A percentile compares a stretch with the other conserved stretches of the same genome.
These are phyloP conservation scores for Coemansia asiatica DNA, from an alignment of 192 early-diverging fungal genomes.

Conservation along the genomic window DNA sequence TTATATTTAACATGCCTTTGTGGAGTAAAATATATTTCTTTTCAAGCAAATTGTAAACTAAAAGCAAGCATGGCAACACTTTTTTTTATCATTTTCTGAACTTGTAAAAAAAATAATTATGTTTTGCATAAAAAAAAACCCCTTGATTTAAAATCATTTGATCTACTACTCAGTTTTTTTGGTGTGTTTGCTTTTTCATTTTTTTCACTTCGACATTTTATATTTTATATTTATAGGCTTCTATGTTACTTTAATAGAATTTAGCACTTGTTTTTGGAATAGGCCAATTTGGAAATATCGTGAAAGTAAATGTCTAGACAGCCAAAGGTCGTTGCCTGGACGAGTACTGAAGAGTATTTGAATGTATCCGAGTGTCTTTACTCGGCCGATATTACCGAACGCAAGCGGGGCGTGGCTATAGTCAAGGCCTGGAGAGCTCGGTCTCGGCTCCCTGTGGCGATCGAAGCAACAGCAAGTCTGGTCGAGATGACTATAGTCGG, in stretches of 20 bases:
- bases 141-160: too few relatives aligned
- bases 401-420: conserved; percentile 36
- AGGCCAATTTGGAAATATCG: neutral
- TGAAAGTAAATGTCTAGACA: conserved; percentile 19
- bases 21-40: neutral
- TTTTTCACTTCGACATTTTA: neutral
- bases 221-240: too few relatives aligned
- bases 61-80: too few relatives aligned
- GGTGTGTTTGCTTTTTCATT: too few relatives aligned
- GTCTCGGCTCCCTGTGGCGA: conserved; percentile 38
- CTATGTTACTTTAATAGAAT: too few relatives aligned
- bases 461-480: conserved; percentile 50
- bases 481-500: conserved; percentile 37
- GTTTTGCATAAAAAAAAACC: too few relatives aligned
- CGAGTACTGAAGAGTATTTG: conserved; percentile 52
- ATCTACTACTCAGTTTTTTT: too few relatives aligned
- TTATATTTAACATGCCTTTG: neutral
- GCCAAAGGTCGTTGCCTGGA: conserved; percentile 51
- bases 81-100: too few relatives aligned
- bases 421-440: conserved; percentile 54
- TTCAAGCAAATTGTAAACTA: too few relatives aligned
- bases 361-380: conserved; percentile 33
- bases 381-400: conserved; percentile 30
- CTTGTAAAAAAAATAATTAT: too few relatives aligned
- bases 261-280: neutral